These are phyloP conservation scores for Coniochaeta pulveracea DNA, from an alignment of 2,329 filamentous ascomycete species.

Conservation along the genomic window DNA sequence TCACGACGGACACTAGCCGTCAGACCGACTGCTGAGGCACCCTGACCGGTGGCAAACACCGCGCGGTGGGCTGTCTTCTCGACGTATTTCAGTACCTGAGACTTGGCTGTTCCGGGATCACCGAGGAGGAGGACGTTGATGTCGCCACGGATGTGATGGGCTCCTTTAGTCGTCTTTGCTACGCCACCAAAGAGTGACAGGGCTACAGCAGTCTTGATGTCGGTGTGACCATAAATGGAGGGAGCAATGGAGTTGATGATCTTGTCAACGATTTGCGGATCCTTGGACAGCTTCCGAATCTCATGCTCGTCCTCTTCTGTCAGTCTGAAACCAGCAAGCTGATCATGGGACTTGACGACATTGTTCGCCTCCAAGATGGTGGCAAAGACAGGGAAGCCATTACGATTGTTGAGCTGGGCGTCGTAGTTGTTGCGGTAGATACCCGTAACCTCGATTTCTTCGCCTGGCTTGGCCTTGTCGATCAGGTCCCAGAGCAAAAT, in stretches of 20 bases:
- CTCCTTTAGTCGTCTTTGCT: conserved; percentile 78
- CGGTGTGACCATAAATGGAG: conserved; percentile 91
- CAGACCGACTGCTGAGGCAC: conserved; percentile 92
- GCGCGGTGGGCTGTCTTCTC: conserved; percentile 95
- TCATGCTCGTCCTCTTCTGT: conserved; percentile 90
- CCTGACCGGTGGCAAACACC: conserved; percentile 95
- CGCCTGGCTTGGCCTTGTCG: conserved; percentile 89
- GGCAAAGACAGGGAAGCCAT: conserved; percentile 95
- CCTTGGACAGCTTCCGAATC: conserved; percentile 78
- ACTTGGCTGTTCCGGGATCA: conserved; percentile 96
- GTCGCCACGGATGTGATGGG: conserved; percentile 85
- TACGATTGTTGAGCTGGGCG: conserved; percentile 94
- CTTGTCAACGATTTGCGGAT: conserved; percentile 87
- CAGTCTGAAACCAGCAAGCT: conserved; percentile 89
- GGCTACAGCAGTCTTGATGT: conserved; percentile 95
- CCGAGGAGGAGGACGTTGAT: conserved; percentile 96
- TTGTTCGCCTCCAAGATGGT: conserved; percentile 97
- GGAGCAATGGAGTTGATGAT: conserved; percentile 88
- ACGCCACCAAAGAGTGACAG: conserved; percentile 92
- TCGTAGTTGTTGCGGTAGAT: conserved; percentile 98
- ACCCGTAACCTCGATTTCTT: conserved; percentile 94
- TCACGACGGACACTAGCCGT: conserved; percentile 94
- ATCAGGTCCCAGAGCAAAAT: conserved; percentile 96
- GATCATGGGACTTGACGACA: conserved; percentile 91
- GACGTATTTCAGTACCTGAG: conserved; percentile 92